These are phyloP conservation scores for Fusarium liriodendri DNA, from an alignment of 2,329 filamentous ascomycete genomes.

Conservation along the genomic window DNA sequence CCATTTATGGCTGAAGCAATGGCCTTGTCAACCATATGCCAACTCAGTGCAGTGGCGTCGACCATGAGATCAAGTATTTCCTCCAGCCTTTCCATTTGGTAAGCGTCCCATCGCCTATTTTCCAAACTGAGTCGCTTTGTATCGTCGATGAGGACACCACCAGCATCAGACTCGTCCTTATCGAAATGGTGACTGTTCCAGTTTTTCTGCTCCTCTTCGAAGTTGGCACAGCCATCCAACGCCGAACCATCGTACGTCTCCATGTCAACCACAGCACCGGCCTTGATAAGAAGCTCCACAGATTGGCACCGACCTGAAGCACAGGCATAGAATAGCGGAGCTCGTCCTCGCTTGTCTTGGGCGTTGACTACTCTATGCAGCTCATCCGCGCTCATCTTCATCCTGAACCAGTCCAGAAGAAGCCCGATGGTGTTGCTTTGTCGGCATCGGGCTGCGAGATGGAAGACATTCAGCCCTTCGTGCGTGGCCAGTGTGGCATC, in stretches of 20 bases:
- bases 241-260: not conserved
- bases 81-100: not conserved
- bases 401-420: slow-evolving; percentile 25
- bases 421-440: slow-evolving; percentile 49
- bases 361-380: not conserved
- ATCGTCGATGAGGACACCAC: not conserved
- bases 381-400: not conserved
- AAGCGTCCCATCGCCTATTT: not conserved
- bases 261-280: not conserved
- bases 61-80: not conserved
- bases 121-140: not conserved
- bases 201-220: not conserved
- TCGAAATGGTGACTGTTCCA: not conserved
- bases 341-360: not conserved
- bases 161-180: not conserved
- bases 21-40: not conserved
- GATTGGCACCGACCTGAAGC: slow-evolving; percentile 21
- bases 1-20: not conserved
- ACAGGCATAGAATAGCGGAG: slow-evolving; percentile 41
- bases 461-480: slow-evolving; percentile 51
- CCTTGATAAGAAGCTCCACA: not conserved
- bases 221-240: not conserved
- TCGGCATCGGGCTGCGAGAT: slow-evolving; percentile 50
- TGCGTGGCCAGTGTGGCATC: slow-evolving; percentile 46
- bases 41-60: not conserved